phyloP scores from a whole-genome alignment of 2,329 filamentous ascomycete genomes.

The Aspergillus pseudonomiae region DNA sequence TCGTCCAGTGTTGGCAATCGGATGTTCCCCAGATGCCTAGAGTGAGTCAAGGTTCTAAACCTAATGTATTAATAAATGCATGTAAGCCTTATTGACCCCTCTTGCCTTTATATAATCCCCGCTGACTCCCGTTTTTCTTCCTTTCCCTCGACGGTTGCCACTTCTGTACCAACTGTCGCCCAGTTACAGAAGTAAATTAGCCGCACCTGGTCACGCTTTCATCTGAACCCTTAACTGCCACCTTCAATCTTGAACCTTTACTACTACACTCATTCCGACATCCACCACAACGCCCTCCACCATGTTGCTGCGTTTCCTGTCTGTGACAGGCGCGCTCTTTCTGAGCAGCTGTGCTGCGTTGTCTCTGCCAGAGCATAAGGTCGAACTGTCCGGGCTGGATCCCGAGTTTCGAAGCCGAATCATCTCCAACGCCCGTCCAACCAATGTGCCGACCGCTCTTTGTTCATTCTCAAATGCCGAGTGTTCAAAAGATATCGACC shows the following conservation, averaged over 20 bases:
- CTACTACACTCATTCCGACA: background rate
- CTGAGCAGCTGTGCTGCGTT: slow-evolving; percentile 16
- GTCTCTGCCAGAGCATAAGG: slow-evolving; percentile 1
- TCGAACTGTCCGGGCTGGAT: background rate
- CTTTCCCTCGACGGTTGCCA: background rate
- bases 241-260: background rate
- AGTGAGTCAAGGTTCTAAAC: background rate
- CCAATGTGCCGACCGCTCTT: slow-evolving; percentile 18
- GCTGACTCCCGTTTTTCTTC: background rate
- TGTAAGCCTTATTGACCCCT: background rate
- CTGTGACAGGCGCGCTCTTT: slow-evolving; percentile 12
- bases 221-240: background rate
- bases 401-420: background rate
- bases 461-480: slow-evolving; percentile 22
- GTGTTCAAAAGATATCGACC: slow-evolving; percentile 15
- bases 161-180: background rate
- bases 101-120: background rate
- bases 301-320: slow-evolving; percentile 23
- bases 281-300: background rate
- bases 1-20: background rate
- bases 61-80: background rate
- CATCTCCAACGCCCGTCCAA: slow-evolving; percentile 11
- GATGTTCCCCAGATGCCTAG: slow-evolving; percentile 2
- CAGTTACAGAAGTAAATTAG: background rate
- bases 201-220: background rate